Base-by-base conservation (phyloP, 768 basidiomycete genomes). In the Lactarius psammicola region DNA sequence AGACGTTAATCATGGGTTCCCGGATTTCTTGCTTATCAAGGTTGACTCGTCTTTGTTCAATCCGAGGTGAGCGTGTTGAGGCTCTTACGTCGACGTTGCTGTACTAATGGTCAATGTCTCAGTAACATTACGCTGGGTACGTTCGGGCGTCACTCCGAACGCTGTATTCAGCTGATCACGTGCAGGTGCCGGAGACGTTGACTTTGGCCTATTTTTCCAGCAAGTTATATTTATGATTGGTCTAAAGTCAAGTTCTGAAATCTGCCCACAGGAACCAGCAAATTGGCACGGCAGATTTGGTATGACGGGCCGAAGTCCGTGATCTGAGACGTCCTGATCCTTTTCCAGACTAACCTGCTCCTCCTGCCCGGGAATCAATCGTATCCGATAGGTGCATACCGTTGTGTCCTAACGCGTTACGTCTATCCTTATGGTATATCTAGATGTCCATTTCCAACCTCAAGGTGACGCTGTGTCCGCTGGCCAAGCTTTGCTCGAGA, bases 1-100 rank as follows among this genome's bases (percentile, higher is more conserved):
- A 58, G 87, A 90, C 67, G 87, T 90, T 33, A 83, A 81, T 46
- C 87, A 85, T 60, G 89, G 89, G 8, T 90, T 83, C 76, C 64
- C 83, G 0, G 81, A 87, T 71, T 86, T 80, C 72, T 78, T 91
- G n/a, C 78, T 89, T 58, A 89, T 91, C 76, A 88, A 81, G 70
- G 84, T 84, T 15, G 77, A 83, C 51, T 84, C 85, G 23, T 77
- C 79, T 1, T 75, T 90, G 28, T 87, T 83, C 73, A 90, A 89
- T 65, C 88, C 89, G 15, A 88, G 84, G 84, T 84, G 68, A 67
- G 76, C 58, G 30, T 56, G 7, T 56, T 28, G 34, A 23, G 11
- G 18, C 20, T 31, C 36, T 38, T 58, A 11, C 42, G 20, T 6
- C n/a, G 34, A 38, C 18, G 28, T 30, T 28, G 34, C 20, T 4